Conservation (phyloP, 306 rosid genomes). For the Ammopiptanthus mongolicus region DNA sequence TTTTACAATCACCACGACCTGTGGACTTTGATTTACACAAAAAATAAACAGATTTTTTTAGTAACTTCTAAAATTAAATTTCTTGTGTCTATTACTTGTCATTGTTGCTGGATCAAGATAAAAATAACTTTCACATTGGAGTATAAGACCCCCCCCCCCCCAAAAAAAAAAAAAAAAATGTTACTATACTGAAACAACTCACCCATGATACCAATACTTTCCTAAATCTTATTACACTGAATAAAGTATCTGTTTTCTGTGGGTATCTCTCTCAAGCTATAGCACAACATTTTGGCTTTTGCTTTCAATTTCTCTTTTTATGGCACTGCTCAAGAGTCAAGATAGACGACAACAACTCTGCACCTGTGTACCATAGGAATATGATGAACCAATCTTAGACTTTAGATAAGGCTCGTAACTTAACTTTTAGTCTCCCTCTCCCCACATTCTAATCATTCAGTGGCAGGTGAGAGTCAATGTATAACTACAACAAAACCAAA, state of each 20-base stretch:
- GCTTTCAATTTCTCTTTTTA: conserved; percentile 32
- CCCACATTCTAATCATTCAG: background rate
- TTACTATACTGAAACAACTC: background rate
- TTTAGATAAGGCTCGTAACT: too few species aligned
- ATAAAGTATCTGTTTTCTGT: background rate
- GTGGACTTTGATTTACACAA: background rate
- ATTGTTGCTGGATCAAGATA: background rate
- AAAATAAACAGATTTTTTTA: too few species aligned
- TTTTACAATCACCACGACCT: background rate
- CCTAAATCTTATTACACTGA: background rate
- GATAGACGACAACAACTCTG: background rate
- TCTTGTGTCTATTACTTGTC: too few species aligned
- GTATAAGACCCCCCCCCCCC: background rate
- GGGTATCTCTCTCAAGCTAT: background rate
- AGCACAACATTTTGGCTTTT: conserved; percentile 34
- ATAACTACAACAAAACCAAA: background rate
- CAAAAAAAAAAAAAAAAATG: too few species aligned
- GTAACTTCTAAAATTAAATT: too few species aligned
- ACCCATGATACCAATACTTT: background rate
- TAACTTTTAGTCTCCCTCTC: background rate
- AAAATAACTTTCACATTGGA: background rate
- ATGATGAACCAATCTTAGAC: background rate
- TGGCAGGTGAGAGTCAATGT: background rate
- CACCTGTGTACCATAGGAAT: background rate
- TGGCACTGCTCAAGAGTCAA: background rate